A percentile compares a stretch with the other conserved stretches of the same genome.
phyloP scores from a whole-genome alignment of 2,329 filamentous ascomycete species.

The Gaeumannomyces tritici region DNA sequence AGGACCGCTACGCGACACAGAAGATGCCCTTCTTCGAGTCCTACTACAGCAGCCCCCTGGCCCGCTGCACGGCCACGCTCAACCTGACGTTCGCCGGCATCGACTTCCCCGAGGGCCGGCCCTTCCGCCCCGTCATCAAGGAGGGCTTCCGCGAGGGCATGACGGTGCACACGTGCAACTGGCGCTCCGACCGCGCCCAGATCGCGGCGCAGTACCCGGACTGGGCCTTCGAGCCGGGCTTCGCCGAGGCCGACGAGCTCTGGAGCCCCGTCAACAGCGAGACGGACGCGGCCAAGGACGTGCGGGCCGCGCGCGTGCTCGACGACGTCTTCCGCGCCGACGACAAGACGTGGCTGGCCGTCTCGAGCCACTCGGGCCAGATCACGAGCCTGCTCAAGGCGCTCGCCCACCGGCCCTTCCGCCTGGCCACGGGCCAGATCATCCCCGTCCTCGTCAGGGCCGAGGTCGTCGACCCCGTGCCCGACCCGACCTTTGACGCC shows the following conservation, averaged over 20 bases:
- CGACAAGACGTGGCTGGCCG: slow-evolving; percentile 43
- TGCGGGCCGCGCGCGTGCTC: slow-evolving; percentile 36
- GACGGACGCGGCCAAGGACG: slow-evolving; percentile 36
- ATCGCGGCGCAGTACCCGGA: slow-evolving; percentile 42
- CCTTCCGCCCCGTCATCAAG: slow-evolving; percentile 52
- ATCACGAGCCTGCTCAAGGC: slow-evolving; percentile 30
- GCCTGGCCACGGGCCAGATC: slow-evolving; percentile 54
- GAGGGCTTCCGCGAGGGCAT: slow-evolving; percentile 58
- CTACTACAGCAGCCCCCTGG: slow-evolving; percentile 57
- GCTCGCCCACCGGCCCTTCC: slow-evolving; percentile 47
- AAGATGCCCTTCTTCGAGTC: slow-evolving; percentile 51
- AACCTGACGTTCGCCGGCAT: slow-evolving; percentile 50
- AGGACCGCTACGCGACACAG: slow-evolving; percentile 36
- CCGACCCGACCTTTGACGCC: slow-evolving; percentile 19
- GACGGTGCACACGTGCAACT: slow-evolving; percentile 60
- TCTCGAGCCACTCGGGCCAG: slow-evolving; percentile 52
- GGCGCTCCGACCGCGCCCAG: slow-evolving; percentile 42
- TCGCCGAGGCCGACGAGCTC: slow-evolving; percentile 42
- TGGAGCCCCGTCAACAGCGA: slow-evolving; percentile 33
- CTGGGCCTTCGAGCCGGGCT: slow-evolving; percentile 50
- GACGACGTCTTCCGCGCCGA: slow-evolving; percentile 48
- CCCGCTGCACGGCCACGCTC: slow-evolving; percentile 53
- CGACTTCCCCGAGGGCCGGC: slow-evolving; percentile 34
- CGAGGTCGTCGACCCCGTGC: slow-evolving; percentile 25
- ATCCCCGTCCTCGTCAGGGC: slow-evolving; percentile 60